These are phyloP conservation scores for Sporothrix curviconia DNA, from an alignment of 2,329 filamentous ascomycete species.

Conservation along the genomic window DNA sequence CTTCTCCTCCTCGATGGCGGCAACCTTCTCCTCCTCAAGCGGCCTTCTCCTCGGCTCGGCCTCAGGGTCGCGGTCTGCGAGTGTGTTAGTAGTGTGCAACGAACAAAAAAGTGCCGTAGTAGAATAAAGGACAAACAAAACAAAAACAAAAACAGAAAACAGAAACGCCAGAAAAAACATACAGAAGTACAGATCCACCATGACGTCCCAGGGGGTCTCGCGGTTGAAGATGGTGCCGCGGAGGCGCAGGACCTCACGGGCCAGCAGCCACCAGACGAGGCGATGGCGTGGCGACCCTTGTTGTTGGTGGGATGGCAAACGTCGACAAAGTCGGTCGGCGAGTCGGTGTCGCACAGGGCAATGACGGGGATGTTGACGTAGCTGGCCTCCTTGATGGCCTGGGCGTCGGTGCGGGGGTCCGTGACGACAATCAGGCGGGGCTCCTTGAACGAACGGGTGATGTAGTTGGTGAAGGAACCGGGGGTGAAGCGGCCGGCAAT, in stretches of 20 bases:
- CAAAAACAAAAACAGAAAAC: not conserved
- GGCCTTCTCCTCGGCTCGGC: slow-evolving; percentile 98
- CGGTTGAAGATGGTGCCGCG: slow-evolving; percentile 93
- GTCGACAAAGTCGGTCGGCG: slow-evolving; percentile 98
- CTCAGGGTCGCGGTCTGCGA: slow-evolving; percentile 87
- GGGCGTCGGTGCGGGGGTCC: slow-evolving; percentile 98
- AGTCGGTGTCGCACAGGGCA: slow-evolving; percentile 98
- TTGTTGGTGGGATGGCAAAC: slow-evolving; percentile 99
- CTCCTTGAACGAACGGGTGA: slow-evolving; percentile 99
- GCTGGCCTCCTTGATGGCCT: slow-evolving; percentile 99
- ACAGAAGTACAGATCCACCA: slow-evolving; percentile 99
- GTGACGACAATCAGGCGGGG: slow-evolving; percentile 98
- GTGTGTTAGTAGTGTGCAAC: slow-evolving; percentile 16
- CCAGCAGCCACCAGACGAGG: slow-evolving; percentile 98
- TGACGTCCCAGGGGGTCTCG: slow-evolving; percentile 97
- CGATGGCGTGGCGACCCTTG: slow-evolving; percentile 99
- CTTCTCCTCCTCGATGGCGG: slow-evolving; percentile 78
- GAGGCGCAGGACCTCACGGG: slow-evolving; percentile 98
- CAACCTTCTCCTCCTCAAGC: slow-evolving; percentile 86
- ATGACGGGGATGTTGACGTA: slow-evolving; percentile 99
- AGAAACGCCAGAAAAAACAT: slow-evolving; percentile 32
- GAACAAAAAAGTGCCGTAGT: no score
- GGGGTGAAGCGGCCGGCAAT: slow-evolving; percentile 99
- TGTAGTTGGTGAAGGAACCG: slow-evolving; percentile 99
- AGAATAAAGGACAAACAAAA: not conserved